Evolutionary conservation across 2,329 filamentous ascomycete genomes (phyloP).

Genomic region (Pestalotiopsis sp.): DNA sequence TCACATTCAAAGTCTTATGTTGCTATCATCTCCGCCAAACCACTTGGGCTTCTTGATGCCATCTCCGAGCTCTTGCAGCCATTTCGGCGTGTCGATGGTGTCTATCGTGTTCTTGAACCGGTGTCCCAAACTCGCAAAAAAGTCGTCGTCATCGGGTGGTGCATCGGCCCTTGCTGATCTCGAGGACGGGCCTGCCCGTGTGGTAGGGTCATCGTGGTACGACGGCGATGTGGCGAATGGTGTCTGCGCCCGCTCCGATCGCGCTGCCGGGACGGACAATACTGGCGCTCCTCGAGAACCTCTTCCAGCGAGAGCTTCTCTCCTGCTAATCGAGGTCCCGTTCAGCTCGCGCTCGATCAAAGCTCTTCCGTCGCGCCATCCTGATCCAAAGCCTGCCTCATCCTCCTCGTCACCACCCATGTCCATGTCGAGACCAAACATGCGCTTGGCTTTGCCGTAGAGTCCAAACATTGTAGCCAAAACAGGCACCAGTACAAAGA

Average conservation of each 20-base stretch:
- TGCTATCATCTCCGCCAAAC: conserved; percentile 66
- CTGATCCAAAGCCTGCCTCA: conserved; percentile 70
- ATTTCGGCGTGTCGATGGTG: conserved; percentile 77
- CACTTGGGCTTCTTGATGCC: conserved; percentile 78
- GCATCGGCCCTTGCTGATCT: conserved; percentile 47
- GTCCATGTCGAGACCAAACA: conserved; percentile 76
- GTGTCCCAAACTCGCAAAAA: conserved; percentile 82
- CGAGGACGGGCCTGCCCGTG: conserved; percentile 32
- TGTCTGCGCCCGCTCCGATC: conserved; percentile 40
- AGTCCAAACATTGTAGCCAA: conserved; percentile 85
- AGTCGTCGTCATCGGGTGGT: conserved; percentile 74
- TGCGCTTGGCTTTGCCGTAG: conserved; percentile 77
- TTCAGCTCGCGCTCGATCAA: conserved; percentile 86
- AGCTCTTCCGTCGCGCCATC: conserved; percentile 90
- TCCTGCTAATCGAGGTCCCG: conserved; percentile 59
- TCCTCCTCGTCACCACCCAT: conserved; percentile 73
- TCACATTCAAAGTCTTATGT: conserved; percentile 5
- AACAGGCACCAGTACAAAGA: conserved; percentile 85
- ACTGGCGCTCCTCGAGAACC: conserved; percentile 45
- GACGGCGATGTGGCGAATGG: conserved; percentile 47
- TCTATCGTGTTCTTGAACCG: conserved; percentile 93
- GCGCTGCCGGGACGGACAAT: conserved; percentile 48
- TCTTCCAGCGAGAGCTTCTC: conserved; percentile 44
- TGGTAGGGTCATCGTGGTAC: conserved; percentile 26
- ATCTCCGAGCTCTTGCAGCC: conserved; percentile 73